These are phyloP conservation scores for Pyrenula massariospora DNA, from an alignment of 495 filamentous ascomycete genomes.

Conservation along the genomic window DNA sequence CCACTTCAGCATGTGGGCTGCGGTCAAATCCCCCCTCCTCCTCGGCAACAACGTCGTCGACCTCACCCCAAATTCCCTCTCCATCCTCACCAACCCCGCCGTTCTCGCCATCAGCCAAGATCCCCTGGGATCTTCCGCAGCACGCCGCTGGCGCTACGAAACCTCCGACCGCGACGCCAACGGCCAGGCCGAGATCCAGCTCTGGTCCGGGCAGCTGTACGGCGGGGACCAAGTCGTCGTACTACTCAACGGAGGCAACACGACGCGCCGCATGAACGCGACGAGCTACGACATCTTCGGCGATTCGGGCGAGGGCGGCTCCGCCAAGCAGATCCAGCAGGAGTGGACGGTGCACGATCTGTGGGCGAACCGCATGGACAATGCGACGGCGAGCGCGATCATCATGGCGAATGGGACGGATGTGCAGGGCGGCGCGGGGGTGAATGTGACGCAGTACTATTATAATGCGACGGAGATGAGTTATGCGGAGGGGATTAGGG, in stretches of 20 bases:
- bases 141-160: slow-evolving; percentile 27
- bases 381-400: slow-evolving; percentile 27
- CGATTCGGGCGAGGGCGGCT: slow-evolving; percentile 27
- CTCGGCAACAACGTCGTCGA: slow-evolving; percentile 19
- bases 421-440: slow-evolving; percentile 13
- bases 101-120: slow-evolving; percentile 36
- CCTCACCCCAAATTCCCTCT: slow-evolving; percentile 16
- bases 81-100: slow-evolving; percentile 28
- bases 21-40: slow-evolving; percentile 22
- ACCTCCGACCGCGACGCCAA: slow-evolving; percentile 14
- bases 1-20: slow-evolving; percentile 25
- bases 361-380: slow-evolving; percentile 42
- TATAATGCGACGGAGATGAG: slow-evolving; percentile 29
- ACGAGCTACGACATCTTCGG: slow-evolving; percentile 43
- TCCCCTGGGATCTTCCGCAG: slow-evolving; percentile 20
- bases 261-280: slow-evolving; percentile 30
- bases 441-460: slow-evolving; percentile 19
- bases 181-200: slow-evolving; percentile 28
- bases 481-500: slow-evolving; percentile 25
- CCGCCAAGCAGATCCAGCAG: slow-evolving; percentile 19
- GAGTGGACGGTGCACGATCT: slow-evolving; percentile 44
- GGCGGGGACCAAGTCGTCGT: slow-evolving; percentile 34
- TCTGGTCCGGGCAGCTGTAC: slow-evolving; percentile 35
- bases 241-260: slow-evolving; percentile 33
- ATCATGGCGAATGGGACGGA: slow-evolving; percentile 19